These are phyloP conservation scores for Arthrobotrys iridis DNA, from an alignment of 2,329 filamentous ascomycete genomes.

Conservation along the genomic window DNA sequence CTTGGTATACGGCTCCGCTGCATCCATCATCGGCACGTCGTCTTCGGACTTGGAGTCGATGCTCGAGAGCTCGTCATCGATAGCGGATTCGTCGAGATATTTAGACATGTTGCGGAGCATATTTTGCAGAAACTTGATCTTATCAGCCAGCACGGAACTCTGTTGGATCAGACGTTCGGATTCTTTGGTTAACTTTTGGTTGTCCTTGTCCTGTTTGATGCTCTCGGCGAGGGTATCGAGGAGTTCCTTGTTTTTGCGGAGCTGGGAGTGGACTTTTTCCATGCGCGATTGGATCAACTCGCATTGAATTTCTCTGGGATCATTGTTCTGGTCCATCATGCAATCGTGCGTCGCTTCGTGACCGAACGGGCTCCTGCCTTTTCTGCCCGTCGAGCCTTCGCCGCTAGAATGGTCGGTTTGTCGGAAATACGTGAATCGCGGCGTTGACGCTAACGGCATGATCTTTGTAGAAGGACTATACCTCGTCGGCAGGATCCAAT, in stretches of 20 bases:
- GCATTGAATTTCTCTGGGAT: slow-evolving; percentile 87
- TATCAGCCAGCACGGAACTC: slow-evolving; percentile 68
- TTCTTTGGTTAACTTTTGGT: slow-evolving; percentile 66
- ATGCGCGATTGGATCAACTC: slow-evolving; percentile 84
- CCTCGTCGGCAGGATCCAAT: slow-evolving; percentile 92
- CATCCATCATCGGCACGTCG: slow-evolving; percentile 67
- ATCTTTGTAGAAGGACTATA: slow-evolving; percentile 94
- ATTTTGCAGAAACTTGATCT: slow-evolving; percentile 69
- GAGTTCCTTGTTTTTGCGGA: slow-evolving; percentile 75
- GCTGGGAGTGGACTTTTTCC: slow-evolving; percentile 79
- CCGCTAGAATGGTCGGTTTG: slow-evolving; percentile 91
- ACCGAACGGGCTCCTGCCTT: slow-evolving; percentile 87
- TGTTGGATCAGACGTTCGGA: slow-evolving; percentile 68
- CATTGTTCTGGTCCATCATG: slow-evolving; percentile 87
- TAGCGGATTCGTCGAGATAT: slow-evolving; percentile 66
- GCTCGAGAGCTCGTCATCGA: slow-evolving; percentile 64
- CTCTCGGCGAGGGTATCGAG: slow-evolving; percentile 77
- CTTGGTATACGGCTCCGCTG: slow-evolving; percentile 75
- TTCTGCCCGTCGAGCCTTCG: slow-evolving; percentile 74
- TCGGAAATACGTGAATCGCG: slow-evolving; percentile 95
- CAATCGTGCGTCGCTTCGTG: slow-evolving; percentile 93
- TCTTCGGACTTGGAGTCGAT: slow-evolving; percentile 23
- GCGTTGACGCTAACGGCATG: slow-evolving; percentile 87
- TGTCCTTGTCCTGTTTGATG: slow-evolving; percentile 66
- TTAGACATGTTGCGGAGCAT: slow-evolving; percentile 70